These are phyloP conservation scores for Sclerotinia subarctica DNA, from an alignment of 2,329 filamentous ascomycete genomes.

Conservation along the genomic window DNA sequence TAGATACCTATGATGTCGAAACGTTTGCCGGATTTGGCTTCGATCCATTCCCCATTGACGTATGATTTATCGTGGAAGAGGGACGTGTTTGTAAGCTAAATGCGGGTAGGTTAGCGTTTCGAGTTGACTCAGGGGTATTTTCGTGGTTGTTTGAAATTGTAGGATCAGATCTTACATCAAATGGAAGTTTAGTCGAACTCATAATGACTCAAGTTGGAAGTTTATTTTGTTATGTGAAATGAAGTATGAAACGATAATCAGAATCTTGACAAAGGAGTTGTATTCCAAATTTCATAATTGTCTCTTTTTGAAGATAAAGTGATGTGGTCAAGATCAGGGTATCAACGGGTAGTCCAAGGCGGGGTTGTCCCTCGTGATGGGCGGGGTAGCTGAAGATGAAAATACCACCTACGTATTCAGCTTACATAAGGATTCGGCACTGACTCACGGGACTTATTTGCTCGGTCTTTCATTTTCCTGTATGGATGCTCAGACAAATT, in stretches of 20 bases:
- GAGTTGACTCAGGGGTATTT: neutral
- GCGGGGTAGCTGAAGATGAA: neutral
- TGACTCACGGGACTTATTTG: neutral
- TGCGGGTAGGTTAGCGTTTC: constrained; percentile 12
- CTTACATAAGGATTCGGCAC: neutral
- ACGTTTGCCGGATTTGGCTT: constrained; percentile 53
- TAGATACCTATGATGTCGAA: constrained; percentile 53
- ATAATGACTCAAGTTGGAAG: neutral
- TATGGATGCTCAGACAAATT: neutral
- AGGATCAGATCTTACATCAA: constrained; percentile 22
- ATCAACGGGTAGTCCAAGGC: neutral
- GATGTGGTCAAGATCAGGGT: neutral
- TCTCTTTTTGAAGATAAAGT: neutral
- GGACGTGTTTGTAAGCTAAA: constrained; percentile 51
- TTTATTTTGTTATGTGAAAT: neutral
- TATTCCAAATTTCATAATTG: neutral
- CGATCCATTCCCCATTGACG: constrained; percentile 53
- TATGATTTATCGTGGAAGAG: constrained; percentile 54
- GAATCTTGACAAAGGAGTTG: neutral
- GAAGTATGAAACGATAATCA: neutral
- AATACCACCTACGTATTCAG: too few relatives aligned
- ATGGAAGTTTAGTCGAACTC: constrained; percentile 28
- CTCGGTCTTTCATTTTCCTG: neutral
- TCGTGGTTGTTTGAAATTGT: neutral
- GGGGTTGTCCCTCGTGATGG: neutral